phyloP scores from a whole-genome alignment of 129 eudicot genomes.

The Apium graveolens region DNA sequence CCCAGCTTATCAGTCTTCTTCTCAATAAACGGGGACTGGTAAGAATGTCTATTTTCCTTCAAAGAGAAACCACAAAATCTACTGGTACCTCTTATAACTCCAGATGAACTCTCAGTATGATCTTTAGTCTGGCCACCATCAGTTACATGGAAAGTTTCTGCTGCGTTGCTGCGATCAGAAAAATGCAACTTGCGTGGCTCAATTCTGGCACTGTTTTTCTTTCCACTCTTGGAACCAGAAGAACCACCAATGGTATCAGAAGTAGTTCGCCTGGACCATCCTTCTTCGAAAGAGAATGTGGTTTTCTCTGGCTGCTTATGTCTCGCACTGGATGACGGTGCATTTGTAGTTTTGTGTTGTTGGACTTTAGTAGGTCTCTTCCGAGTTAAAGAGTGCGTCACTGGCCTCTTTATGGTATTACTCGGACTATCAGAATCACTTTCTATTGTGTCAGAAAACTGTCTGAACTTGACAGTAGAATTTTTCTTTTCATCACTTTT shows the following conservation, averaged over 20 bases:
- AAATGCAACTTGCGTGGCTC: slow-evolving; percentile 21
- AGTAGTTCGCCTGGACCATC: slow-evolving; percentile 29
- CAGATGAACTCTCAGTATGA: slow-evolving; percentile 25
- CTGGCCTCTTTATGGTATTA: slow-evolving; percentile 33
- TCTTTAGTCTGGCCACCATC: slow-evolving; percentile 27
- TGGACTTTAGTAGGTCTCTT: slow-evolving; percentile 32
- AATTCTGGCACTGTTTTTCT: slow-evolving; percentile 22
- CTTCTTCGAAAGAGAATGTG: slow-evolving; percentile 44
- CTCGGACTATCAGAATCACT: slow-evolving; percentile 45
- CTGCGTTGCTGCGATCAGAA: slow-evolving; percentile 20
- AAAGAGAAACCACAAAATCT: slow-evolving; percentile 8
- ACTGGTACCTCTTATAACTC: slow-evolving; percentile 13
- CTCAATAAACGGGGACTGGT: slow-evolving; percentile 19
- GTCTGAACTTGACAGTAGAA: slow-evolving; percentile 25
- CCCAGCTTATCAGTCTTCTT: slow-evolving; percentile 27
- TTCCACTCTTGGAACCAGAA: slow-evolving; percentile 22
- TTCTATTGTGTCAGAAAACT: slow-evolving; percentile 49
- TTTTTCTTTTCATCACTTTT: slow-evolving; percentile 23
- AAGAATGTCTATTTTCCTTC: slow-evolving; percentile 10
- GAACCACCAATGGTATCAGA: slow-evolving; percentile 30
- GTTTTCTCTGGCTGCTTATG: slow-evolving; percentile 27
- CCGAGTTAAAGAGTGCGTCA: slow-evolving; percentile 46
- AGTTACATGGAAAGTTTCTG: slow-evolving; percentile 25
- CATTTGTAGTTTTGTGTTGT: slow-evolving; percentile 1
- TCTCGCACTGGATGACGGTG: slow-evolving; percentile 18